Base-by-base conservation (phyloP, 1,139 yeast species). In the Taphrina communis region DNA sequence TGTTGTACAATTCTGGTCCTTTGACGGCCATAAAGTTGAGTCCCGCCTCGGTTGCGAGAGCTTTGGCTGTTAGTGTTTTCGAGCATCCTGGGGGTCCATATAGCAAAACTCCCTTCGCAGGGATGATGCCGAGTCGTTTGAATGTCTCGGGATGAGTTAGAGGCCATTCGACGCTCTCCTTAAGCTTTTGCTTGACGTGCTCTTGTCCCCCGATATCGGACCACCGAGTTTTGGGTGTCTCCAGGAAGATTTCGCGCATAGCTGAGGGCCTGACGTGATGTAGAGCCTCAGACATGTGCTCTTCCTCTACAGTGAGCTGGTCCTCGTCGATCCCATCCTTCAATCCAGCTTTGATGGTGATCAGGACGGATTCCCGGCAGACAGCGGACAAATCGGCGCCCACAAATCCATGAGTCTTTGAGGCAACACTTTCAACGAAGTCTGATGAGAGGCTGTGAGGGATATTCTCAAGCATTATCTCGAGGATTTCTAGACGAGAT, bases 51-150 rank as follows among this genome's bases (percentile, higher is more conserved):
- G 94, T 94, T 65, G 99, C 99, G 21, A 94, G 98, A 0, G 99
- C 99, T 77, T 98, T 85, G 0, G 99, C 99, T 82, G 98, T 93
- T 71, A 94, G 82, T 0, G 99, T 94, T 79, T 94, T 94, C 78
- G 99, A 99, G 0, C 99, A 94, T 75, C 99, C 99, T 63, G 99
- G 99, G 19, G 99, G 99, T 0, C 99, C 99, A 78, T 94, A 94
- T 69, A 94, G 82, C 74, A 94, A 82, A 73, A 94, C 92, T 77
- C 99, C 99, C 74, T 91, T 89, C 1, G 99, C 99, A 0, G 98
- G 94, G 70, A 85, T 82, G 7, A 95, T 87, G 0, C 98, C 99
- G 11, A 95, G 81, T 53, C 84, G 81, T 36, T 81, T 81, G 77
- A 94, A 94, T 0, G 96, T 83, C 0, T 85, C 91, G 0, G 92